Conservation (phyloP, 192 early-diverging fungal species). For the Neocallimastix lanati region DNA sequence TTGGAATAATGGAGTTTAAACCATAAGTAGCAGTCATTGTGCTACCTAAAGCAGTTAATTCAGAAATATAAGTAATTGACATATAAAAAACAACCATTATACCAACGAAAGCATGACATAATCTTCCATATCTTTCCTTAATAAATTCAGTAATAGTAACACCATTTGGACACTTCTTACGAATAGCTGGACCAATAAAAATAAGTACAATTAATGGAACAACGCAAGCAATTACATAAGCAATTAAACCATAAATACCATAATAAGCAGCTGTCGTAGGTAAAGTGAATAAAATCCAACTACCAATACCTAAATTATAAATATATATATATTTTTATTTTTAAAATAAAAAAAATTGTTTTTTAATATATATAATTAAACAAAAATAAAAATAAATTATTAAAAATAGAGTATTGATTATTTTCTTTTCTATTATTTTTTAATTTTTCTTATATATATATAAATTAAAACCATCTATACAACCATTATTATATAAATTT, state of each 20-base stretch:
- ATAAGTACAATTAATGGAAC: slow-evolving; percentile 40
- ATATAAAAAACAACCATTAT: slow-evolving; percentile 38
- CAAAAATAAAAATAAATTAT: too few species aligned
- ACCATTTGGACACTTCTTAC: slow-evolving; percentile 32
- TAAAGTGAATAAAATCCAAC: slow-evolving; percentile 43
- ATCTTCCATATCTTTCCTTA: slow-evolving; percentile 37
- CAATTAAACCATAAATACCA: slow-evolving; percentile 44
- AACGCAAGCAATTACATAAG: slow-evolving; percentile 40
- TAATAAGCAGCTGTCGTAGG: slow-evolving; percentile 43
- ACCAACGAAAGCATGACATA: slow-evolving; percentile 29
- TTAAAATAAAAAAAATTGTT: too few species aligned
- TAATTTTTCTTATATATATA: too few species aligned
- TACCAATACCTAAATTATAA: slow-evolving; percentile 36
- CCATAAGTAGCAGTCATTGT: slow-evolving; percentile 33
- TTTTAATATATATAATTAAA: too few species aligned
- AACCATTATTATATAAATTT: too few species aligned
- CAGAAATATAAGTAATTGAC: slow-evolving; percentile 39
- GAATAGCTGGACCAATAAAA: slow-evolving; percentile 33
- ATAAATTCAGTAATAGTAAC: slow-evolving; percentile 50
- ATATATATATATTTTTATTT: too few species aligned
- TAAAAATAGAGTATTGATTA: too few species aligned
- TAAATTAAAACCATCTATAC: too few species aligned
- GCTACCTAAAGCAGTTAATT: slow-evolving; percentile 44
- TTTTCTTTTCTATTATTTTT: too few species aligned
- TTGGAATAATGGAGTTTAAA: slow-evolving; percentile 26